Conservation (phyloP, 768 basidiomycete species). For the Lanmaoa pseudosensibilis region DNA sequence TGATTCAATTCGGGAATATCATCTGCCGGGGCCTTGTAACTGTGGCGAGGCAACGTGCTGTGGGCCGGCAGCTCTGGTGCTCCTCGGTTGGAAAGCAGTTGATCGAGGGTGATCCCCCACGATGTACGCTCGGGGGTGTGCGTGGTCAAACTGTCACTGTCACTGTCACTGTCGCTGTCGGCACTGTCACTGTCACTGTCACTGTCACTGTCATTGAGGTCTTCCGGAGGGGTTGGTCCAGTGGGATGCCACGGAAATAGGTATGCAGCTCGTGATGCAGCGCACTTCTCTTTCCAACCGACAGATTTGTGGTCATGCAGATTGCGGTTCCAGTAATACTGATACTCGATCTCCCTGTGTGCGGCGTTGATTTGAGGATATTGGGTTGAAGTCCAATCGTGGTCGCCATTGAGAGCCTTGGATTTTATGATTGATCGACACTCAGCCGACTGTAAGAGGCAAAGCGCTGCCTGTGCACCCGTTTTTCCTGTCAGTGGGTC, state of each 20-base stretch:
- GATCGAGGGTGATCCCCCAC: neutral
- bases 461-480: slow-evolving; percentile 42
- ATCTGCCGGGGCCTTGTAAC: neutral
- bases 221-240: neutral
- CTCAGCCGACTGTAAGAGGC: slow-evolving; percentile 19
- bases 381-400: neutral
- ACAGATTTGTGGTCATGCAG: too few relatives aligned
- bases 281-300: too few relatives aligned
- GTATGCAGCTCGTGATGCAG: neutral
- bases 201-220: too few relatives aligned
- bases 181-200: too few relatives aligned
- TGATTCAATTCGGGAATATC: neutral
- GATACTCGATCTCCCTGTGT: neutral
- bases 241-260: neutral
- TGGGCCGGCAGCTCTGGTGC: neutral
- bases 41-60: neutral
- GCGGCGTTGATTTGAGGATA: neutral
- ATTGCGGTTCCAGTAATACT: neutral
- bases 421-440: slow-evolving; percentile 40
- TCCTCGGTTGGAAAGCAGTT: neutral
- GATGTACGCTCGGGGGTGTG: too few relatives aligned
- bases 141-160: too few relatives aligned
- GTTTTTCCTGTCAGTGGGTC: slow-evolving; percentile 45
- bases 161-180: too few relatives aligned
- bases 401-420: neutral